Conservation (phyloP, 352 stramenopile genomes). For the Phytophthora uliginosa region DNA sequence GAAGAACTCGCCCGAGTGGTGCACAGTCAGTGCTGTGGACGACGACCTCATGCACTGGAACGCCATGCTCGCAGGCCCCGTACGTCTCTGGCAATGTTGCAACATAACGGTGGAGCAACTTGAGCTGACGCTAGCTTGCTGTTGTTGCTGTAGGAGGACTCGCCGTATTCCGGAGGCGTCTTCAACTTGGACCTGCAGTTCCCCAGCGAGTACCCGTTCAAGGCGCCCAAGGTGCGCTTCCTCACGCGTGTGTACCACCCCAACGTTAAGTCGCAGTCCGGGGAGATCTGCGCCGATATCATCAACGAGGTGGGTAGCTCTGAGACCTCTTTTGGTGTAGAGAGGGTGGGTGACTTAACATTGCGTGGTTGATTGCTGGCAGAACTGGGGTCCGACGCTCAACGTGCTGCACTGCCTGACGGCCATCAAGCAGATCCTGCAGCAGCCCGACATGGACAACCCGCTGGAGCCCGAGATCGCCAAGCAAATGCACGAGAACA, state of each 20-base stretch:
- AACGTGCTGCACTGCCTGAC: constrained; percentile 94
- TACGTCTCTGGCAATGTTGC: constrained; percentile 42
- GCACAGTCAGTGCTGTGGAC: constrained; percentile 87
- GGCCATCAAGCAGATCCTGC: constrained; percentile 96
- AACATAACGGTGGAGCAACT: neutral
- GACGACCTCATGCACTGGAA: constrained; percentile 94
- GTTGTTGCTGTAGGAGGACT: constrained; percentile 70
- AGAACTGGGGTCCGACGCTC: constrained; percentile 97
- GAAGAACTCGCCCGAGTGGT: constrained; percentile 92
- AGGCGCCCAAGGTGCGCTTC: constrained; percentile 94
- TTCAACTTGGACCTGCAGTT: constrained; percentile 98
- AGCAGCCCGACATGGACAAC: constrained; percentile 96
- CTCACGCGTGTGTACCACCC: constrained; percentile 97
- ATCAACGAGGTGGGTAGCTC: constrained; percentile 84
- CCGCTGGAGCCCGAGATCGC: constrained; percentile 97
- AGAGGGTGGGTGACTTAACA: neutral
- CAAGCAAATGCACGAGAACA: constrained; percentile 94
- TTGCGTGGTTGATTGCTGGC: neutral
- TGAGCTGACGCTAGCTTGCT: constrained; percentile 4
- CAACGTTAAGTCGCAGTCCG: constrained; percentile 96
- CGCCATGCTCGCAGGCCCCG: constrained; percentile 90
- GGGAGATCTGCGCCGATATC: constrained; percentile 97
- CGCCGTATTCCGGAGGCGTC: constrained; percentile 89
- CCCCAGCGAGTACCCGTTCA: constrained; percentile 97
- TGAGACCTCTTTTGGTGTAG: no score